Evolutionary conservation across 495 filamentous ascomycete species (phyloP), one percentile per base, ranked within the genome.

Genomic region (Cetradonia linearis): DNA sequence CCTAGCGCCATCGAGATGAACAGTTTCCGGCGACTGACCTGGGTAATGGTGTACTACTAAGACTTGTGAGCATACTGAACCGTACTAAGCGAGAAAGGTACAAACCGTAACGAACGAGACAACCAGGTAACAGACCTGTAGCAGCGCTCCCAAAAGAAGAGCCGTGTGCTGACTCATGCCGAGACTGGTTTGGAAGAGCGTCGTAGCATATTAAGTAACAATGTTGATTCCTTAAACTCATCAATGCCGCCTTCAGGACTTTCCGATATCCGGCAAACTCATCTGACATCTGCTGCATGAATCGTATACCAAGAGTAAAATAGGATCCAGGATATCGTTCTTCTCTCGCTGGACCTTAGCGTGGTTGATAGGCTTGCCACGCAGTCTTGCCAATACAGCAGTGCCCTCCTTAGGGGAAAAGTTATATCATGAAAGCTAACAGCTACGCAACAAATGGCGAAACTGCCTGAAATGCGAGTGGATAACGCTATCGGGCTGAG

Each of bases 401-500:
- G 69, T 40, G 37, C 77, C 55, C 62, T 72, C 49, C 8, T 71
- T 60, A 11, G 66, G 57, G 3, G 65, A 64, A 9, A 55, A 4
- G 20, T 63, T 62, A 38, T 71, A 67, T 30, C 64, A 42, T 63
- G 71, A 65, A 11, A 73, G 66, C 71, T 68, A 73, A 69, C 37
- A 38, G 56, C n/a, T 1, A 71, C 52, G 46, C 70, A 62, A 48
- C 68, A 65, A 16, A 73, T 54, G 11, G 66, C 65, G 70, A 58
- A 58, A 79, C 70, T 14, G 69, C 70, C 62, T 82, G 79, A 46
- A 82, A 77, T 2, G 78, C 81, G 20, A 82, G 69, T 0, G 80
- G 79, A 37, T 82, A 71, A 6, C 80, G 72, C 81, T 79, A 81
- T 71, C 81, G 77, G 46, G 79, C 70, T 28, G 74, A 68, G 20